Evolutionary conservation across 768 basidiomycete genomes (phyloP).

Genomic region (Termitomyces sp.): DNA sequence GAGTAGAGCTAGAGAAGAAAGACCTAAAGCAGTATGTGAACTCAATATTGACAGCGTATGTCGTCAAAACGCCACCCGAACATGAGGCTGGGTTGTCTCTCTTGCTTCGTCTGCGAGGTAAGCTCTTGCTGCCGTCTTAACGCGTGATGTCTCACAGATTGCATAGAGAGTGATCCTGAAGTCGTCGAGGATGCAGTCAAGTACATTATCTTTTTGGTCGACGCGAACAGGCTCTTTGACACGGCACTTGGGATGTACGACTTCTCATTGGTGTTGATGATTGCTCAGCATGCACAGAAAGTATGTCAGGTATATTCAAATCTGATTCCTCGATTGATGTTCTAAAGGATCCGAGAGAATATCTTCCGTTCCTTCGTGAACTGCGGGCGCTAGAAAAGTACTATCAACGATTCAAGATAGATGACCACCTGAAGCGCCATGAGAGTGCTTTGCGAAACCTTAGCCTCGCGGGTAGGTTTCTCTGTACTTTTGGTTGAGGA

Average conservation of each 20-base stretch:
- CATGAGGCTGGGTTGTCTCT: conserved; percentile 79
- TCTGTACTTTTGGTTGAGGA: background rate
- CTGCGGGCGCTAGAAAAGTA: conserved; percentile 72
- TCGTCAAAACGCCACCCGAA: conserved; percentile 88
- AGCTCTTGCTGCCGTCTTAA: background rate
- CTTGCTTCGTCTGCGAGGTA: conserved; percentile 76
- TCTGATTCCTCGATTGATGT: background rate
- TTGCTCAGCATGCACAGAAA: conserved; percentile 97
- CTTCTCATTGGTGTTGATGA: conserved; percentile 90
- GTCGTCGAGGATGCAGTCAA: conserved; percentile 96
- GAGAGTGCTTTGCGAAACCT: conserved; percentile 73
- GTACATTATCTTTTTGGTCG: conserved; percentile 96
- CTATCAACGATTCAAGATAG: conserved; percentile 88
- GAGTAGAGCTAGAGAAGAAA: conserved; percentile 60
- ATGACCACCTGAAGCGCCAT: conserved; percentile 82
- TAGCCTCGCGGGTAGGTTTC: conserved; percentile 54
- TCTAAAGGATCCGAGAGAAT: conserved; percentile 90
- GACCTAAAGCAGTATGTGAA: conserved; percentile 83
- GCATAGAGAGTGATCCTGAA: conserved; percentile 50
- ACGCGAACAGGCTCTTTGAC: conserved; percentile 87
- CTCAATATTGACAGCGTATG: conserved; percentile 87
- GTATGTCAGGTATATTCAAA: conserved; percentile 30
- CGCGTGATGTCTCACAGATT: conserved; percentile 15
- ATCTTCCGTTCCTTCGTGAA: conserved; percentile 93
- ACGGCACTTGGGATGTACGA: conserved; percentile 99